Base-by-base conservation (phyloP, 805 yeast genomes). In the Zygosaccharomyces bailii region DNA sequence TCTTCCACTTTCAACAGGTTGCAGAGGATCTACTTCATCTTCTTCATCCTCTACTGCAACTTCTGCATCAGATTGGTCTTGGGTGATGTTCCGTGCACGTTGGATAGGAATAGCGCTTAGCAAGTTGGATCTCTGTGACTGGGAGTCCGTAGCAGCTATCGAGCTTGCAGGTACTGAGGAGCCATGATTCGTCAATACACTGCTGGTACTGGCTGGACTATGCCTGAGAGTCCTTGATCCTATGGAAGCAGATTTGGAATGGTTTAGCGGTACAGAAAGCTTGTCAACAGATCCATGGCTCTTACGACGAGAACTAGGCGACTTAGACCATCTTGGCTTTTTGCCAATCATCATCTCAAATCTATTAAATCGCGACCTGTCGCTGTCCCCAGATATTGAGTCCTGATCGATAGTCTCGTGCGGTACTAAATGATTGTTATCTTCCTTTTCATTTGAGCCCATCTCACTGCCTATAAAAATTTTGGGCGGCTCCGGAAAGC, bases 261-360 rank as follows among this genome's bases (percentile, higher is more conserved):
- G 33, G 17, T 30, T 39, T 27, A 35, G 35, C 9, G 34, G 51
- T 17, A 25, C 17, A 8, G 35, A 14, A 1, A 48, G 41, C 30
- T 48, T 48, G n/a, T 48, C 51, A 2, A 42, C 34, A 6, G 48
- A 48, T 16, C 36, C 45, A 18, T 44, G 46, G 27, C 51, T 48
- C 33, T 35, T 44, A 7, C 42, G 45, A 25, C 48, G 51, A 19
- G 41, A 14, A 19, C 38, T 35, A 6, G 61, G 59, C 14, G 59
- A 51, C 32, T 47, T 50, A 1, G 62, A 54, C 51, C 56, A 49
- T 33, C 50, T 44, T 2, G 56, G 45, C 23, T 45, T 51, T 25
- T 49, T 50, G 17, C 48, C 45, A 5, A 57, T 42, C 20, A 57
- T 57, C 43, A 55, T 54, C 30, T 55, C 63, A 16, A 57, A 49